phyloP scores from a whole-genome alignment of 352 stramenopile species.

The Phytophthora meadii region DNA sequence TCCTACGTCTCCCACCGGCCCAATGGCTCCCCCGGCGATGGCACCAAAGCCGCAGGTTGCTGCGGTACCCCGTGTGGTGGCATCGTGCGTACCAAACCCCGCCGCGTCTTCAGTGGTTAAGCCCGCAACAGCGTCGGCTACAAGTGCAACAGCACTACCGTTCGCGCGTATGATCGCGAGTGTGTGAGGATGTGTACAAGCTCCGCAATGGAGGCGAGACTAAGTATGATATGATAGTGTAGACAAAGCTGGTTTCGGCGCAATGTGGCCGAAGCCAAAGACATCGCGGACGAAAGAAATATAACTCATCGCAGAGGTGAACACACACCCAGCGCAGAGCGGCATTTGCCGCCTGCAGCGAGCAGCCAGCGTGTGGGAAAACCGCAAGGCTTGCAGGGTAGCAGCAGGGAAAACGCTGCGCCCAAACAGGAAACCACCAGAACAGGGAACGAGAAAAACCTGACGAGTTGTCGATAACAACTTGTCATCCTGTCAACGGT shows the following conservation, averaged over 20 bases:
- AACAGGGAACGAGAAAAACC: not conserved
- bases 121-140: conserved; percentile 13
- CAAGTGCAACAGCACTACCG: conserved; percentile 30
- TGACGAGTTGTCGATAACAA: no score
- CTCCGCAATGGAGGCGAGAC: conserved; percentile 33
- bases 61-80: conserved; percentile 13
- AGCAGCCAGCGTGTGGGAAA: conserved; percentile 6
- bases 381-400: not conserved
- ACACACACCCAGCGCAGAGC: conserved; percentile 15
- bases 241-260: conserved; percentile 43
- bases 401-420: conserved; percentile 5
- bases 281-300: conserved; percentile 38
- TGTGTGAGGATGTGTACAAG: conserved; percentile 43
- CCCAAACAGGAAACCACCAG: conserved; percentile 12
- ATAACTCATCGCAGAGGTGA: conserved; percentile 36
- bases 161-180: conserved; percentile 52
- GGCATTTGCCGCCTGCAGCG: conserved; percentile 12
- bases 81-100: conserved; percentile 16
- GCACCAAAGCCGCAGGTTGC: conserved; percentile 20
- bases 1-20: conserved; percentile 34
- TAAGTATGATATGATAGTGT: conserved; percentile 59
- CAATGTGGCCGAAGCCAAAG: conserved; percentile 25
- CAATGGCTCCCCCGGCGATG: conserved; percentile 25
- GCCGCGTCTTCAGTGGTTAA: conserved; percentile 16
- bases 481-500: no score